These are phyloP conservation scores for Vanrija sp. DNA, from an alignment of 1,284 basidiomycete genomes.

Conservation along the genomic window DNA sequence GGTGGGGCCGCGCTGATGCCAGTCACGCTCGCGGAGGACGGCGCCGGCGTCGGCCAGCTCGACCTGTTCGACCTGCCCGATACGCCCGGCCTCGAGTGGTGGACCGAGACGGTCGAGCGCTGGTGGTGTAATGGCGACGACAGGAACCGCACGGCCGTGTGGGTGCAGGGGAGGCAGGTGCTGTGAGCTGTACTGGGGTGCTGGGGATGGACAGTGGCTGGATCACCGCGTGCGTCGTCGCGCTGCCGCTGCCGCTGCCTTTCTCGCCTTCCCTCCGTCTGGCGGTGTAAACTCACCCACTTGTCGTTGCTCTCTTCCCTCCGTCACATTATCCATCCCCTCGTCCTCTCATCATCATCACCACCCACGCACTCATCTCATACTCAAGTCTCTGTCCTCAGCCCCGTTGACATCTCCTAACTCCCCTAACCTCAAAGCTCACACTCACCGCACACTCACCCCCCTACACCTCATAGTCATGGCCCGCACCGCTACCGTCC, in stretches of 20 bases:
- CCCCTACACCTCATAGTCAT: not conserved
- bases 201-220: not conserved
- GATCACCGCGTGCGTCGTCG: too few species aligned
- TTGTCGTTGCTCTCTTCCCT: too few species aligned
- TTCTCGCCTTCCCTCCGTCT: too few species aligned
- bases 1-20: not conserved
- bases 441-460: not conserved
- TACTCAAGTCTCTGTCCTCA: too few species aligned
- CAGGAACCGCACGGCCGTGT: conserved; percentile 62
- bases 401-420: too few species aligned
- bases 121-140: conserved; percentile 80
- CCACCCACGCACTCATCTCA: too few species aligned
- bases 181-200: not conserved
- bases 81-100: conserved; percentile 36
- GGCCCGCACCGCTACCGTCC: not conserved
- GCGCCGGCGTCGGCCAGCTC: conserved; percentile 36
- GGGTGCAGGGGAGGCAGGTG: conserved; percentile 62
- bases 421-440: too few species aligned
- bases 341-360: too few species aligned
- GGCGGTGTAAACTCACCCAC: too few species aligned
- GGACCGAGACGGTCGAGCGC: conserved; percentile 65
- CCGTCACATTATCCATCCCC: too few species aligned
- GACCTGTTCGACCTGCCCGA: conserved; percentile 62
- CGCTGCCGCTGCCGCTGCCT: too few species aligned
- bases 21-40: conserved; percentile 49